Base-by-base conservation (phyloP, 2,329 filamentous ascomycete species). In the Orbilia quercus region DNA sequence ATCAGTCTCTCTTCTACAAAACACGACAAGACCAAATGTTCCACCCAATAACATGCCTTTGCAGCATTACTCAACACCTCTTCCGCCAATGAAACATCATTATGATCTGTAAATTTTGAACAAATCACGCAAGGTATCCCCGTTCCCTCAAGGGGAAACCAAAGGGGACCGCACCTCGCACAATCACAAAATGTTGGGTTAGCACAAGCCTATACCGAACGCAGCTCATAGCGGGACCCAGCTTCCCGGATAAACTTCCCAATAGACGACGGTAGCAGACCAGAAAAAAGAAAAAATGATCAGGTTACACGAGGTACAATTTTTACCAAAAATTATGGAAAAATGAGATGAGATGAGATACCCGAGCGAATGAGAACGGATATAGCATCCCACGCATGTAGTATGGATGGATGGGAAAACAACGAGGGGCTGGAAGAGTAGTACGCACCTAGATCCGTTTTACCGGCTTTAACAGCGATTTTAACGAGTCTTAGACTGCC, bases 381-480 rank as follows among this genome's bases (percentile, higher is more conserved):
- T 23, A 38, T 7, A 25, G 31, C 14, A 34, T 36, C 31, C 50
- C 59, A 55, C 51, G 59, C 53, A 54, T 60, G 45, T 28, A 28
- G 44, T 51, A 72, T 59, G 67, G 44, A 47, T 51, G 6, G 42
- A 22, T 40, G 36, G 6, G 28, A 9, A 5, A 31, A 31, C 5
- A 31, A 42, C 38, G 28, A 22, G 18, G 4, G 58, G 66, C 51
- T 18, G 36, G 71, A 57, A 77, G 59, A 74, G 75, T 65, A 64
- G 58, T 50, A 78, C 81, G 78, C 82, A 84, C 86, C 84, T 45
- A 95, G 82, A 76, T 89, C 92, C 42, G 82, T 82, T 76, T 84
- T 86, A 18, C 85, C 85, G 3, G 88, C 84, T 78, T 89, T 91
- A 65, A 96, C 81, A 9, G 88, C 88, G 76, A 91, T 81, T 77